phyloP scores from a whole-genome alignment of 495 filamentous ascomycete genomes.

The Podospora sp. region DNA sequence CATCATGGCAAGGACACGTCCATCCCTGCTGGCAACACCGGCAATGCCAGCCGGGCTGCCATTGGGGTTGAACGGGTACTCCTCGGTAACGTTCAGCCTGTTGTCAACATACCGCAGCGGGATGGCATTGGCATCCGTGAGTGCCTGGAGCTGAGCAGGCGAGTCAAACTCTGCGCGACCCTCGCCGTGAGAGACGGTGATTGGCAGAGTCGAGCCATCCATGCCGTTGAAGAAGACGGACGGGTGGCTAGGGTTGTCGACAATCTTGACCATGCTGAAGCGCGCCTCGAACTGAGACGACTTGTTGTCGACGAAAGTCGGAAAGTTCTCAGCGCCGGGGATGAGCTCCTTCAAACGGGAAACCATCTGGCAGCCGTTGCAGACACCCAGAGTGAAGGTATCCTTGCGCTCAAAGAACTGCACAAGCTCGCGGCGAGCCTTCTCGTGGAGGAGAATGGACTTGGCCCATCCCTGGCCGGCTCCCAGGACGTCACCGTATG shows the following conservation, averaged over 20 bases:
- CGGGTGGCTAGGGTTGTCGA: conserved; percentile 58
- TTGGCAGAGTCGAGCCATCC: conserved; percentile 79
- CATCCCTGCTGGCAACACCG: conserved; percentile 76
- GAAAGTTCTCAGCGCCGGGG: conserved; percentile 84
- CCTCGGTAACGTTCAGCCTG: conserved; percentile 68
- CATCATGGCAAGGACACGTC: conserved; percentile 91
- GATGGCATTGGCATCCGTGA: conserved; percentile 64
- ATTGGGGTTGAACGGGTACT: conserved; percentile 92
- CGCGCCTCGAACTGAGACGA: conserved; percentile 94
- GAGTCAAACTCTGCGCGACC: conserved; percentile 77
- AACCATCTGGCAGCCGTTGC: conserved; percentile 97
- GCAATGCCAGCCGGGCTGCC: conserved; percentile 87
- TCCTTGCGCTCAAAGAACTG: conserved; percentile 85
- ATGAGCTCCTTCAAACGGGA: conserved; percentile 81
- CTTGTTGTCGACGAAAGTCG: conserved; percentile 80
- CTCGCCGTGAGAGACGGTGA: conserved; percentile 90
- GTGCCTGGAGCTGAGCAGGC: conserved; percentile 52
- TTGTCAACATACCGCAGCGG: conserved; percentile 86
- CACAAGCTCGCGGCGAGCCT: conserved; percentile 74
- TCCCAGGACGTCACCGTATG: conserved; percentile 93
- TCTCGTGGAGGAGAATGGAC: conserved; percentile 80
- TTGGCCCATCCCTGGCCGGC: conserved; percentile 98
- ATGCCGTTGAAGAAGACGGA: conserved; percentile 95
- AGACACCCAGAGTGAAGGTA: conserved; percentile 92
- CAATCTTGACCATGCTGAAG: conserved; percentile 84